Evolutionary conservation across 2,329 filamentous ascomycete species (phyloP), one percentile per base, ranked within the genome.

Genomic region (Lasiodiplodia sp.): DNA sequence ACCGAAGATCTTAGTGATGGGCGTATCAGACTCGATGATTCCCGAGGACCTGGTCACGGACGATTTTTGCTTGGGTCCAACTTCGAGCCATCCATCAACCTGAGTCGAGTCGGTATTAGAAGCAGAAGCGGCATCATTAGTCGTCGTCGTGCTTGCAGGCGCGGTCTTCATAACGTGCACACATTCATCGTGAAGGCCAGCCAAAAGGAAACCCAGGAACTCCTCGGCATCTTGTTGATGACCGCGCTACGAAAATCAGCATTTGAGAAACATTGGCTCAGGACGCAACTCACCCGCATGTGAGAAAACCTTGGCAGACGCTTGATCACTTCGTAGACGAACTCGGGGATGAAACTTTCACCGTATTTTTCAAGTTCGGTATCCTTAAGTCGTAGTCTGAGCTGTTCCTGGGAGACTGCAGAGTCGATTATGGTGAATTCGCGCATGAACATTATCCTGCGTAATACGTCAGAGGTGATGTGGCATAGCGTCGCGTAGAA

Each of bases 171-270:
- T 92, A 57, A 95, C 90, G 68, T 90, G 86, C 18, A 89, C 88
- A 77, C 94, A 97, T 79, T 99, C 96, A 72, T 98, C 94, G 74
- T 97, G 94, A 40, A 99, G 87, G 58, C 93, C 93, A 75, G 97
- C 94, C 4, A 99, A 85, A 40, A 99, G 84, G 78, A 98, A 97
- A 0, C 94, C 95, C 28, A 99, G 84, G 73, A 99, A 99, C 76
- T 99, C 96, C 77, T 99, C 94, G 1, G 96, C 96, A 82, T 99
- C 96, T 83, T 99, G 95, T 78, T 99, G 96, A 74, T 97, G 95
- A 18, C 96, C 96, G 70, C 94, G 92, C 90, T 94, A 71, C 52
- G 69, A 63, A 63, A 64, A 67, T 80, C 71, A 80, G 73, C 69
- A 71, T 76, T 23, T 49, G 23, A 53, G 12, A 57, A 44, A 18